These are phyloP conservation scores for Boletus barrowsii DNA, from an alignment of 768 basidiomycete species.

Conservation along the genomic window DNA sequence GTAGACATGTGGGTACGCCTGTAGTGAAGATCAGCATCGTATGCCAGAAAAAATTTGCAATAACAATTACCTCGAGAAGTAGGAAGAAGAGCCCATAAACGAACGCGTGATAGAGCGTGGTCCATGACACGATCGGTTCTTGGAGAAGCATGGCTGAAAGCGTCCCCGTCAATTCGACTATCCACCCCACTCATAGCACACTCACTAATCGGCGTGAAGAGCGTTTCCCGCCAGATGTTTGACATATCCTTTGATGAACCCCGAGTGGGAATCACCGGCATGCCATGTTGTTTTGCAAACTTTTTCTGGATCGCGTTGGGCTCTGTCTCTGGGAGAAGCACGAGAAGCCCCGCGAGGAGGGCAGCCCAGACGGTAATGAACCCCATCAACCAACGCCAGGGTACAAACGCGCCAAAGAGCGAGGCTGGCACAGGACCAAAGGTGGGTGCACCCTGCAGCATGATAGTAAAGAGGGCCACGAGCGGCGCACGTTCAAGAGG, in stretches of 20 bases:
- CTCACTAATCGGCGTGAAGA: constrained; percentile 27
- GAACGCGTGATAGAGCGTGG: constrained; percentile 28
- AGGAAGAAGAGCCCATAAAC: constrained; percentile 28
- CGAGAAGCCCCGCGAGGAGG: constrained; percentile 12
- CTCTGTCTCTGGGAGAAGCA: constrained; percentile 27
- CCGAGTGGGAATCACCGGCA: not conserved
- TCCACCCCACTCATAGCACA: not conserved
- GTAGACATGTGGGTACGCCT: constrained; percentile 26
- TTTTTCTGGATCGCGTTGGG: constrained; percentile 17
- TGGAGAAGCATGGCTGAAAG: constrained; percentile 21
- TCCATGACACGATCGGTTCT: constrained; percentile 28
- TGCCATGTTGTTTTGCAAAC: constrained; percentile 10
- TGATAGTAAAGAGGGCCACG: constrained; percentile 29
- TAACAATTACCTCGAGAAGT: constrained; percentile 23
- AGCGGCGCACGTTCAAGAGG: constrained; percentile 28
- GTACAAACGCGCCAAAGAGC: constrained; percentile 16
- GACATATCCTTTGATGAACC: not conserved
- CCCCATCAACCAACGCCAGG: constrained; percentile 28
- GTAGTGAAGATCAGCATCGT: not conserved
- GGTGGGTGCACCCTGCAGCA: constrained; percentile 30
- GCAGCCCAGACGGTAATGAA: constrained; percentile 25
- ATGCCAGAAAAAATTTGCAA: not conserved
- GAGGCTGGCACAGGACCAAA: constrained; percentile 28
- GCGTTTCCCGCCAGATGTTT: constrained; percentile 21
- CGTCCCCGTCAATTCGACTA: not conserved